These are phyloP conservation scores for Coemansia sp. DNA, from an alignment of 192 early-diverging fungal genomes.

Conservation along the genomic window DNA sequence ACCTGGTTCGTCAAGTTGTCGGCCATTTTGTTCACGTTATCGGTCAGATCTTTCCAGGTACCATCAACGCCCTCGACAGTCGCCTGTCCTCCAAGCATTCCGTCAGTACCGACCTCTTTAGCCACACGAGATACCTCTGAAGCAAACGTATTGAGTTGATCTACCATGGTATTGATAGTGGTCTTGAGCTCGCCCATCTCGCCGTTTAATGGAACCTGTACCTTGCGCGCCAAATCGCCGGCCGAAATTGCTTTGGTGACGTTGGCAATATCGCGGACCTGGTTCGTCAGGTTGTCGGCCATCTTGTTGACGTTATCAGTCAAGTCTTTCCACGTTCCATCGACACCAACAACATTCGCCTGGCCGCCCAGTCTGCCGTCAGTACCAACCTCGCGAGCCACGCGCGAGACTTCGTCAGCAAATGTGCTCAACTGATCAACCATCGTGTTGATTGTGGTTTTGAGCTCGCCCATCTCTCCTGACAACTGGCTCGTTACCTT, in stretches of 20 bases:
- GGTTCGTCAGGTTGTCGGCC: conserved; percentile 21
- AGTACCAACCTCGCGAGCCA: conserved; percentile 5
- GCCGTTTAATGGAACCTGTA: conserved; percentile 48
- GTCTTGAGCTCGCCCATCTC: conserved; percentile 58
- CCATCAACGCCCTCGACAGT: conserved; percentile 56
- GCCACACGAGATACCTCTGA: conserved; percentile 64
- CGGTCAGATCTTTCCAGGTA: conserved; percentile 66
- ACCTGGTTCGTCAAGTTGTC: conserved; percentile 63
- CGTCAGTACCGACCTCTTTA: conserved; percentile 66
- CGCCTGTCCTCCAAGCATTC: conserved; percentile 65
- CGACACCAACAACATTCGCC: conserved; percentile 52
- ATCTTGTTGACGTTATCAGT: conserved; percentile 13
- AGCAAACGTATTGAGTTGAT: conserved; percentile 61
- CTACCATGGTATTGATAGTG: conserved; percentile 65
- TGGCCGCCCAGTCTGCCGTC: conserved; percentile 56
- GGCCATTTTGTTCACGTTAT: conserved; percentile 70
- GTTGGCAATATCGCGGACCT: conserved; percentile 58
- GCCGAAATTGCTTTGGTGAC: conserved; percentile 58
- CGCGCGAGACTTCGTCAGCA: not conserved
- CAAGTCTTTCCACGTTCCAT: conserved; percentile 60
- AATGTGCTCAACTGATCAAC: not conserved
- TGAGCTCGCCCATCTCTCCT: conserved; percentile 44
- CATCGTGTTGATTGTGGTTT: conserved; percentile 1
- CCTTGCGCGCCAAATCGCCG: conserved; percentile 56
- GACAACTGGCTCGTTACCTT: not conserved